Base-by-base conservation (phyloP, 1,139 yeast species). In the Pichia sp. region DNA sequence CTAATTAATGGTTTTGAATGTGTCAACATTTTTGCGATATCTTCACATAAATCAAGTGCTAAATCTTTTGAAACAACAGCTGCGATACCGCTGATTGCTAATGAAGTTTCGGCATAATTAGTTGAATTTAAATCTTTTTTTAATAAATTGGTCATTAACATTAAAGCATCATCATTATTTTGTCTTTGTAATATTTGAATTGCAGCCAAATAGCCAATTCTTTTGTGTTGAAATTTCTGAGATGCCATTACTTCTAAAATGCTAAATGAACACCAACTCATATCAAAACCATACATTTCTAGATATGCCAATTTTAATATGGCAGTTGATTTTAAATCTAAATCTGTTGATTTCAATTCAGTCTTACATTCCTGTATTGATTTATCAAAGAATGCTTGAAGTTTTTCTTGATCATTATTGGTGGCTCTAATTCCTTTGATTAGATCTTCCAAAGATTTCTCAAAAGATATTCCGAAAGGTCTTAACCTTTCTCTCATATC, bases 181-280 rank as follows among this genome's bases (percentile, higher is more conserved):
- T 82, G 84, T 53, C 94, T 76, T 44, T 62, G 62, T 62, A 92
- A 85, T 23, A 90, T 79, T 64, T 94, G 97, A 46, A 86, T 82
- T 2, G 97, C 97, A 1, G 97, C 97, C 53, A 94, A 67, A 64
- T 94, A 94, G 1, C 99, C 99, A n/a, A 92, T 87, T 53, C 98
- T 74, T 62, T 94, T 94, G 60, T 89, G 96, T 60, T 90, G 96
- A 61, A 92, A 83, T 61, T 83, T 86, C 36, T 78, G 68, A 29
- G 94, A 82, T 24, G 96, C 80, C 97, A 94, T 92, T 33, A 92
- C 97, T 63, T 94, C 98, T 52, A 94, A 66, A 28, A 92, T 87
- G 61, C 87, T 90, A 66, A 94, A 94, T 55, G 89, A 86, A 41
- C 96, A 89, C 97, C 97, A 94, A 11, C 95, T 75, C 96, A 94